These are phyloP conservation scores for Suhomyces wounanorum DNA, from an alignment of 1,139 yeast genomes.

Conservation along the genomic window DNA sequence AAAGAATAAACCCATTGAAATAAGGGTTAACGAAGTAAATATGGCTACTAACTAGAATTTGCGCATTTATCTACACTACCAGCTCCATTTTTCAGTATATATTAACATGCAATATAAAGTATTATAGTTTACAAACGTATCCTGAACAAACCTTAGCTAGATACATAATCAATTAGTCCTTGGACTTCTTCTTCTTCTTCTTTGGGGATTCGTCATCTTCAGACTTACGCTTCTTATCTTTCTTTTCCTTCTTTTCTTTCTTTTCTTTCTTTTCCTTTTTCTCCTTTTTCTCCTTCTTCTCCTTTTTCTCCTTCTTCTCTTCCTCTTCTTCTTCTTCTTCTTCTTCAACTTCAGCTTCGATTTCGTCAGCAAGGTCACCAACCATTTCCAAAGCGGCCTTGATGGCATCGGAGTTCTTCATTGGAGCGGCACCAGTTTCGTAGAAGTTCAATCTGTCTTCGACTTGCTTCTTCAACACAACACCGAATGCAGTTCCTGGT, in stretches of 20 bases:
- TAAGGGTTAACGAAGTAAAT: not conserved
- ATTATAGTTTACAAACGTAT: conserved; percentile 19
- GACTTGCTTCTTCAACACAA: conserved; percentile 89
- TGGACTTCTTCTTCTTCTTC: conserved; percentile 25
- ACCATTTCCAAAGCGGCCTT: conserved; percentile 79
- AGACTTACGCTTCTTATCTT: conserved; percentile 56
- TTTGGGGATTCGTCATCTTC: conserved; percentile 42
- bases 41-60: not conserved
- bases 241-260: conserved; percentile 57
- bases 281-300: conserved; percentile 56
- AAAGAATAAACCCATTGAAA: not conserved
- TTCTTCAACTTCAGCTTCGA: conserved; percentile 33
- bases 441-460: conserved; percentile 96
- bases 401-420: conserved; percentile 94
- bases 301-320: conserved; percentile 50
- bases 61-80: not conserved
- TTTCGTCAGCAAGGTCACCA: conserved; percentile 37
- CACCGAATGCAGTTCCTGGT: conserved; percentile 85
- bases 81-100: conserved; percentile 13
- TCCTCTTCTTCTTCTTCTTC: conserved; percentile 34
- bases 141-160: conserved; percentile 1
- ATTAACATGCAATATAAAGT: conserved; percentile 21
- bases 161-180: conserved; percentile 16
- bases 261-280: conserved; percentile 55
- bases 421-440: conserved; percentile 95